Evolutionary conservation across 495 filamentous ascomycete genomes (phyloP), one percentile per base, ranked within the genome.

Genomic region (Entonaema liquescens): DNA sequence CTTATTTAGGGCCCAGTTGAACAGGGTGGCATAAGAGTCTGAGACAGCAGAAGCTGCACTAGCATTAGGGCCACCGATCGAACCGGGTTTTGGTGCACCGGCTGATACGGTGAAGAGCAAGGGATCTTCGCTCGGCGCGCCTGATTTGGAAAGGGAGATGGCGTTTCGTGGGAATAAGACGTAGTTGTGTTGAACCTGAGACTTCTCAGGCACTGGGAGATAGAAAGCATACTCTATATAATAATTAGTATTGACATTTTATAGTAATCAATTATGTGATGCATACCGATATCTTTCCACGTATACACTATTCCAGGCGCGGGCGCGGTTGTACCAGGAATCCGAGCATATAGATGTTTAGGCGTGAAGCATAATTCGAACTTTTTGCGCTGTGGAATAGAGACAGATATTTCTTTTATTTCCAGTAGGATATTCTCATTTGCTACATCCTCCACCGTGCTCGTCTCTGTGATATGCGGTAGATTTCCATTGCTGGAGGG

Each of bases 311-410:
- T 83, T 0, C 86, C 89, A 71, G 91, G 89, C 61, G 93, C 91
- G 3, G 92, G 84, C 64, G 83, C 84, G 35, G 89, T 88, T 11
- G 87, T 88, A 17, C 86, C 79, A 7, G 90, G 83, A 52, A 89
- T 89, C 21, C 88, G 84, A 8, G 91, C 92, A 60, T 90, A 90
- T 44, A 98, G 76, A 58, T 88, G 90, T 71, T 81, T 80, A 71
- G 83, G 71, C 75, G 88, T 82, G 79, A 98, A 83, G 79, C 92
- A 90, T 29, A 98, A 81, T 44, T 87, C 91, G 73, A 95, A 89
- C 83, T 98, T 99, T 83, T 98, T 99, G 67, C 95, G 85, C 81
- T 92, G 91, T 15, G 95, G 95, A n/a, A 92, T 85, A 3, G 88
- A 84, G 36, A 93, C 86, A 0, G 91, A 93, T 12, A 94, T 85